A percentile compares a stretch with the other conserved stretches of the same genome.
These are phyloP conservation scores for Naganishia liquefaciens DNA, from an alignment of 1,284 basidiomycete genomes.

Conservation along the genomic window DNA sequence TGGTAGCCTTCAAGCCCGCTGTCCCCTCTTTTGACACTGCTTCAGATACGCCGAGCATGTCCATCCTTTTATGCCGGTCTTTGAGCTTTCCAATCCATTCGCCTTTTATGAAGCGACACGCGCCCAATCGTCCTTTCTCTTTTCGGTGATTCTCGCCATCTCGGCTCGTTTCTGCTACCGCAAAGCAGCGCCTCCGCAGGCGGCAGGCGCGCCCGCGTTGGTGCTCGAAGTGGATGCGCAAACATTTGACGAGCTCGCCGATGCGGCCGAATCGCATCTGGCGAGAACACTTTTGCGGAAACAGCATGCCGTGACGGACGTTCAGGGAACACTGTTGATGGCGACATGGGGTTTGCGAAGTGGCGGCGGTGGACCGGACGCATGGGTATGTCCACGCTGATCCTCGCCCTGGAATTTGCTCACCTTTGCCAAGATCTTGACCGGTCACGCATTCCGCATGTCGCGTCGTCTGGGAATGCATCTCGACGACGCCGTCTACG, in stretches of 20 bases:
- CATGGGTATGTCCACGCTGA: conserved; percentile 38
- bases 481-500: conserved; percentile 37
- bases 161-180: conserved; percentile 41
- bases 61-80: conserved; percentile 13
- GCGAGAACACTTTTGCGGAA: conserved; percentile 44
- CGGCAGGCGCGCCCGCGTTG: conserved; percentile 32
- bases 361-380: conserved; percentile 43
- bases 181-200: not conserved
- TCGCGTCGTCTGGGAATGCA: conserved; percentile 39
- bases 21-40: not conserved
- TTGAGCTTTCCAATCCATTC: conserved; percentile 10
- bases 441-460: conserved; percentile 29
- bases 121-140: conserved; percentile 39
- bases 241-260: conserved; percentile 35
- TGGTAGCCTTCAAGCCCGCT: not conserved
- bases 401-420: not conserved
- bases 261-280: conserved; percentile 45
- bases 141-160: conserved; percentile 42
- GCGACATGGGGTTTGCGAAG: conserved; percentile 45
- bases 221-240: conserved; percentile 32
- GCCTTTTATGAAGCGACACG: conserved; percentile 5
- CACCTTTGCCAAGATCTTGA: conserved; percentile 14
- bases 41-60: conserved; percentile 4
- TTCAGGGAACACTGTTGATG: conserved; percentile 45
- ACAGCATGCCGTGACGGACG: conserved; percentile 45